phyloP scores from a whole-genome alignment of 2,329 filamentous ascomycete species.

The Lasiodiplodia citricola region DNA sequence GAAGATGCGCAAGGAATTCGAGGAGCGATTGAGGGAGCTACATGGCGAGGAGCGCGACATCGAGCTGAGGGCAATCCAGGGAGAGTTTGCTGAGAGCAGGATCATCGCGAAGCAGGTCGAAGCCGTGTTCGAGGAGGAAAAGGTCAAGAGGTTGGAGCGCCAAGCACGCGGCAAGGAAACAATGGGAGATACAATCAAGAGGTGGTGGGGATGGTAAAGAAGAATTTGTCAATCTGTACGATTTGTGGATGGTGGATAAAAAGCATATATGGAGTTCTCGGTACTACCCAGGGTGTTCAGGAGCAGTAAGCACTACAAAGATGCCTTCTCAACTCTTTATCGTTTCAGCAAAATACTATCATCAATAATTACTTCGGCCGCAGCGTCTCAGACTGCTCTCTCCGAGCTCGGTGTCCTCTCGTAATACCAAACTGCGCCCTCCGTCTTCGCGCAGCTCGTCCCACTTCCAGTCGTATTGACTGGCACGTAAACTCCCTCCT shows the following conservation, averaged over 20 bases:
- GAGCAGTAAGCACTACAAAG: neutral
- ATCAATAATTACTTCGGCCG: neutral
- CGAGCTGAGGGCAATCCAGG: constrained; percentile 41
- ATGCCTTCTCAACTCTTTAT: neutral
- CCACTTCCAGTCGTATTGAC: constrained; percentile 51
- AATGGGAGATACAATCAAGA: constrained; percentile 45
- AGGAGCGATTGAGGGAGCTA: constrained; percentile 40
- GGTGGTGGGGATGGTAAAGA: constrained; percentile 22
- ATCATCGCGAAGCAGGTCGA: constrained; percentile 41
- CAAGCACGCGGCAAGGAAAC: constrained; percentile 40
- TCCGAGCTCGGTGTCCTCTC: constrained; percentile 47
- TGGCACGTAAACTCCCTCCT: constrained; percentile 56
- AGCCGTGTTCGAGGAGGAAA: constrained; percentile 28
- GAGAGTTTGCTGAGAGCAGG: constrained; percentile 37
- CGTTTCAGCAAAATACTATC: neutral
- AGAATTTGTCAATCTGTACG: neutral
- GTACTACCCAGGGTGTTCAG: constrained; percentile 12
- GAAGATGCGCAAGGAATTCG: constrained; percentile 38
- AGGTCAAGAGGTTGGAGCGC: constrained; percentile 28
- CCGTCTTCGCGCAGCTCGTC: constrained; percentile 61
- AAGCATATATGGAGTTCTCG: constrained; percentile 18
- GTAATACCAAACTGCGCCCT: constrained; percentile 61
- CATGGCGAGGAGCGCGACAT: constrained; percentile 40
- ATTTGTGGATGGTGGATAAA: neutral
- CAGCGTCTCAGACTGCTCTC: neutral